These are phyloP conservation scores for Penicillium canariense DNA, from an alignment of 495 filamentous ascomycete genomes.

Conservation along the genomic window DNA sequence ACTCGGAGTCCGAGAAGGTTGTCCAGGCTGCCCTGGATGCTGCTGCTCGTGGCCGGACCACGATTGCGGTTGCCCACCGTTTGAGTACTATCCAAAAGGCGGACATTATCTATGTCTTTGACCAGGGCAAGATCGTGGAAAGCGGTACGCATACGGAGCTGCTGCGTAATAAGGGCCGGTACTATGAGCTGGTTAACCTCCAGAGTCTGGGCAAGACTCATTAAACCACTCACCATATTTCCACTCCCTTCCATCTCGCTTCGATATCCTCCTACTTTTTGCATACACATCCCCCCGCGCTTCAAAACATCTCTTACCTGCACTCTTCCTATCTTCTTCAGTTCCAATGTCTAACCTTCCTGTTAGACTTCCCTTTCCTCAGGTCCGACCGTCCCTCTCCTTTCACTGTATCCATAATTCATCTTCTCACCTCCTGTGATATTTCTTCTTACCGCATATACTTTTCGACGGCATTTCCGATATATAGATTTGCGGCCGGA, in stretches of 20 bases:
- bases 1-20: conserved; percentile 78
- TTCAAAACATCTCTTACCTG: neutral
- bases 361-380: neutral
- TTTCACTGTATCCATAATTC: conserved; percentile 8
- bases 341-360: neutral
- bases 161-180: conserved; percentile 63
- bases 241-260: neutral
- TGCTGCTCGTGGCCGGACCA: conserved; percentile 71
- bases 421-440: conserved; percentile 1
- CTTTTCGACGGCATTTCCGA: neutral
- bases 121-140: conserved; percentile 71
- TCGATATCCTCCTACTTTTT: neutral
- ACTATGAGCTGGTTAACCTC: conserved; percentile 73
- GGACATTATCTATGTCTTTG: conserved; percentile 81
- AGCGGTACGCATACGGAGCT: conserved; percentile 68
- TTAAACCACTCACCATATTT: conserved; percentile 10
- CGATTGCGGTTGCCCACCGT: conserved; percentile 76
- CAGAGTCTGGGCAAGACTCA: conserved; percentile 70
- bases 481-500: conserved; percentile 2
- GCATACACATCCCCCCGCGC: neutral
- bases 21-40: conserved; percentile 78
- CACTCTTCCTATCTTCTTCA: neutral
- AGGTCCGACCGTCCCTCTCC: neutral
- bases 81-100: conserved; percentile 79
- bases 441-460: neutral